phyloP scores from a whole-genome alignment of 148 eudicot genomes.

The Tetragonia tetragonoides region DNA sequence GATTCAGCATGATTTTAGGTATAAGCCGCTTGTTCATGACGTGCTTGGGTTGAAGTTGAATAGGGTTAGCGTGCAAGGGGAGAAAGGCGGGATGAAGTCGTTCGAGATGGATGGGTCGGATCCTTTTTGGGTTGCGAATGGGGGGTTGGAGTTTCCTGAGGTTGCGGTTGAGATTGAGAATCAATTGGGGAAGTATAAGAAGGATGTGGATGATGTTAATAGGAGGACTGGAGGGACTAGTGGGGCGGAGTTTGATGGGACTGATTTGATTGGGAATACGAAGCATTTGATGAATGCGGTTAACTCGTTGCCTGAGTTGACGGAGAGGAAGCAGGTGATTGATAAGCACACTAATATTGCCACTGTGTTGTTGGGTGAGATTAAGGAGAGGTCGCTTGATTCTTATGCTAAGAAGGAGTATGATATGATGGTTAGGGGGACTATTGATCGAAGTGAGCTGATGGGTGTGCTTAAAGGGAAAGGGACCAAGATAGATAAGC shows the following conservation, averaged over 20 bases:
- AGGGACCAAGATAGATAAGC: slow-evolving; percentile 75
- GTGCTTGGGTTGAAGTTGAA: slow-evolving; percentile 84
- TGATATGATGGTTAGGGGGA: slow-evolving; percentile 92
- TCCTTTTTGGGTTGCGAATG: slow-evolving; percentile 84
- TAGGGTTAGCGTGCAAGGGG: slow-evolving; percentile 74
- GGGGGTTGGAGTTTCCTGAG: slow-evolving; percentile 85
- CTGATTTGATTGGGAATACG: slow-evolving; percentile 88
- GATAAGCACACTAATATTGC: slow-evolving; percentile 96
- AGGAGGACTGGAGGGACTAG: slow-evolving; percentile 75
- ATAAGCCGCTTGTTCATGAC: slow-evolving; percentile 90
- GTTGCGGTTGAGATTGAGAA: slow-evolving; percentile 94
- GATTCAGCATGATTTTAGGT: slow-evolving; percentile 95
- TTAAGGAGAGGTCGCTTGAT: slow-evolving; percentile 87
- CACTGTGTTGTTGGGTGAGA: slow-evolving; percentile 80
- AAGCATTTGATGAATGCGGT: slow-evolving; percentile 97
- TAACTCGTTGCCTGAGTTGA: slow-evolving; percentile 86
- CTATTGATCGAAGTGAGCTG: slow-evolving; percentile 77
- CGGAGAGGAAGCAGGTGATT: slow-evolving; percentile 86
- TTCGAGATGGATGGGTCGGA: slow-evolving; percentile 73
- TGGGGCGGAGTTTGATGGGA: slow-evolving; percentile 90
- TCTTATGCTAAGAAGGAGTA: slow-evolving; percentile 82
- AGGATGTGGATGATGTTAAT: slow-evolving; percentile 91
- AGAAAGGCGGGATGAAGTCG: slow-evolving; percentile 83
- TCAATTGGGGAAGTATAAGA: slow-evolving; percentile 82
- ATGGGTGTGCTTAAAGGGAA: slow-evolving; percentile 79